Evolutionary conservation across 371 early-diverging fungal genomes (phyloP), one percentile per base, ranked within the genome.

Genomic region (Mucor irregularis): DNA sequence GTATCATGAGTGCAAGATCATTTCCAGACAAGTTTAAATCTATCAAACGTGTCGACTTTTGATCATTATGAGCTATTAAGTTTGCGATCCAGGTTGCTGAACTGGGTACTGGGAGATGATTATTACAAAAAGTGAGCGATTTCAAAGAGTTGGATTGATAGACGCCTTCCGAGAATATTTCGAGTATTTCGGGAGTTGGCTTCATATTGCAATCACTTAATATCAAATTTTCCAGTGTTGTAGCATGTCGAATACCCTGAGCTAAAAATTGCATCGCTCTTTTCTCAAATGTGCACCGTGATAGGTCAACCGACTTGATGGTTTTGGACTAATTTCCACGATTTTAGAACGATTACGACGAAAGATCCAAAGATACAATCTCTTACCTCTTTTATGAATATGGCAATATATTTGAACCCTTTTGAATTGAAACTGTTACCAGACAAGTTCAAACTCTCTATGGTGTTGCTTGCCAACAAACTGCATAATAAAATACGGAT

Each of bases 191-290:
- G 16, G 44, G 49, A 22, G 71, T 55, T 2, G 81, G 71, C 24
- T 76, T 78, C 24, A 87, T 51, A 13, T 72, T 67, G 53, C 87
- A 88, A 5, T 75, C 68, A 58, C 89, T 84, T 56, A 90, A 58
- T 43, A 69, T 74, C 13, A 90, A 56, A 3, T 66, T 74, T 24
- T 76, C 71, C 2, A 90, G 57, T 11, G 78, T 69, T 19, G 26
- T 58, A 7, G 80, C 76, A 43, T 59, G 21, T n/a, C 55, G 46
- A 21, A 89, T 54, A 0, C 84, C 85, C 53, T 84, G 85, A 5
- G 80, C 68, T 10, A 90, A 52, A 52, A 80, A 87, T 10, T 79
- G 70, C 30, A 81, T 53, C 6, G 82, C 74, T 34, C 73, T 74
- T 45, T 76, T 78, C 52, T 90, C 90, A 30, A 65, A 62, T 13